Percentiles rank a stretch among this genome's conserved stretches.
phyloP scores from a whole-genome alignment of 306 rosid species.

The Malus sieversii region DNA sequence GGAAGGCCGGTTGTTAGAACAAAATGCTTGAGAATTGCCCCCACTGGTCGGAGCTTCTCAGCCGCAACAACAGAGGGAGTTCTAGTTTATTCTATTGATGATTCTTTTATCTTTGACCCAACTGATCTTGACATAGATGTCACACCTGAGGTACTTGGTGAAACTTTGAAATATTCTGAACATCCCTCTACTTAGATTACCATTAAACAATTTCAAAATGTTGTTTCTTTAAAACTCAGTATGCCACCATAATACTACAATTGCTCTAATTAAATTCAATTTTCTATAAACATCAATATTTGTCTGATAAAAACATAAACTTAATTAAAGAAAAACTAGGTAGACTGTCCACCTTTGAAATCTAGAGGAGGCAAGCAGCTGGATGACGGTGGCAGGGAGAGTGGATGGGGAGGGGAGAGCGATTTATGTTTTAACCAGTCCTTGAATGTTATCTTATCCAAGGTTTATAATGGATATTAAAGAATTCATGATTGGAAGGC shows the following conservation, averaged over 20 bases:
- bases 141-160: constrained; percentile 74
- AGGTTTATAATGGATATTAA: not conserved
- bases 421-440: not conserved
- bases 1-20: constrained; percentile 82
- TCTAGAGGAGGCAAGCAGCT: no score
- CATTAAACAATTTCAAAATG: not conserved
- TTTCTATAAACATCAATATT: not conserved
- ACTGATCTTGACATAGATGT: constrained; percentile 95
- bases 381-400: no score
- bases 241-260: not conserved
- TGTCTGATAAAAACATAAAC: not conserved
- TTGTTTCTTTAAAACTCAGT: not conserved
- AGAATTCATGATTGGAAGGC: not conserved
- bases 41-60: constrained; percentile 88
- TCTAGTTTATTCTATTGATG: constrained; percentile 78
- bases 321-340: not conserved
- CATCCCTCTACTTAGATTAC: not conserved
- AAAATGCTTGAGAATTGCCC: constrained; percentile 77
- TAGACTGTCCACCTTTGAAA: no score
- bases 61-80: constrained; percentile 97
- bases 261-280: not conserved
- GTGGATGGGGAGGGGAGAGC: no score
- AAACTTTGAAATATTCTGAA: not conserved
- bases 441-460: not conserved
- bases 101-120: constrained; percentile 85